Conservation (phyloP, 768 basidiomycete species). For the Tricholomella constricta region DNA sequence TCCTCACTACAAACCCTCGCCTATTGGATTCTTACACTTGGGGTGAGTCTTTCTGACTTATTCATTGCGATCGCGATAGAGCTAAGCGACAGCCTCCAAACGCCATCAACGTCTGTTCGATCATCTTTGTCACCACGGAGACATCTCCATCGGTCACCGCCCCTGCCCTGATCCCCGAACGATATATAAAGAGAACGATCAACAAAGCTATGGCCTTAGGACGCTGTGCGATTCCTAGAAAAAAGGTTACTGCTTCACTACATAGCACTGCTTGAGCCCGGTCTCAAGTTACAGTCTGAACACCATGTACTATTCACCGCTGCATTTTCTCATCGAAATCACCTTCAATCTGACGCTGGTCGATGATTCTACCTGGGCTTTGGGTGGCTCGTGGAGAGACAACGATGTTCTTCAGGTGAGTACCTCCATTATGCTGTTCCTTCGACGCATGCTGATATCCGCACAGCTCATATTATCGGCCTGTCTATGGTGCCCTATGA, state of each 20-base stretch:
- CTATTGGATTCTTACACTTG: too few species aligned
- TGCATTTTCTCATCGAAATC: constrained; percentile 8
- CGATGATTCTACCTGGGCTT: constrained; percentile 1
- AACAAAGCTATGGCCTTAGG: neutral
- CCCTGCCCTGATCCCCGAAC: neutral
- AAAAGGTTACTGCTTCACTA: too few species aligned
- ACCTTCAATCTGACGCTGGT: constrained; percentile 14
- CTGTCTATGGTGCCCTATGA: neutral
- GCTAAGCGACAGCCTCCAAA: too few species aligned
- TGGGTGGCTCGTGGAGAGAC: neutral
- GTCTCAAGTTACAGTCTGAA: neutral
- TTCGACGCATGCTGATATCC: neutral
- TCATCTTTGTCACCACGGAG: neutral
- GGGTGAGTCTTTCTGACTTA: too few species aligned
- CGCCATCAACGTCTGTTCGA: neutral
- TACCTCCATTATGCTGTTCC: neutral
- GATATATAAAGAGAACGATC: neutral
- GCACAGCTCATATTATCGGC: constrained; percentile 9
- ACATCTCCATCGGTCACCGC: neutral
- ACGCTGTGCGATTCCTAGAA: constrained; percentile 10
- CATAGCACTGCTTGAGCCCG: too few species aligned
- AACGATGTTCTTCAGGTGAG: constrained; percentile 5
- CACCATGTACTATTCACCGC: constrained; percentile 3
- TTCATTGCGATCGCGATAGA: too few species aligned
- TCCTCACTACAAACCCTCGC: too few species aligned